These are phyloP conservation scores for Magnusiomyces tetraspermus DNA, from an alignment of 1,139 yeast genomes.

Conservation along the genomic window DNA sequence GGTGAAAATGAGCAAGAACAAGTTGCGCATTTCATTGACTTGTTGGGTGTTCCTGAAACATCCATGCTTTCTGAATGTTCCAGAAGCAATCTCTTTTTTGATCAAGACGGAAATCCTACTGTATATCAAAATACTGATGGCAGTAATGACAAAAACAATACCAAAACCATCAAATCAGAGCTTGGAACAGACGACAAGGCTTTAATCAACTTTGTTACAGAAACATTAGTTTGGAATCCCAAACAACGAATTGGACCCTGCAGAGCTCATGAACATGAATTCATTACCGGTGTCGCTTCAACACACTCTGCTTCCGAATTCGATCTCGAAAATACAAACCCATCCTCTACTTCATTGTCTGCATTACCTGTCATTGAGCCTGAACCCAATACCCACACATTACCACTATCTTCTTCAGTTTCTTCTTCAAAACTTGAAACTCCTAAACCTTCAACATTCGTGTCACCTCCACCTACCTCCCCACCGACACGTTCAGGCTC, in stretches of 20 bases:
- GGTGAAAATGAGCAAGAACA: constrained; percentile 65
- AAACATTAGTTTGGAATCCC: constrained; percentile 49
- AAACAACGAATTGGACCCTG: constrained; percentile 37
- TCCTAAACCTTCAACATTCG: background rate
- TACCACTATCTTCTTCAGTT: no score
- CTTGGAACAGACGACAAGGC: constrained; percentile 25
- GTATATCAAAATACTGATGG: constrained; percentile 24
- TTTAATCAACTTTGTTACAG: constrained; percentile 34
- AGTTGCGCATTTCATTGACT: constrained; percentile 47
- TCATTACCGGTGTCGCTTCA: constrained; percentile 26
- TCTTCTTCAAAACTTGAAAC: no score
- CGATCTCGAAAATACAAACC: background rate
- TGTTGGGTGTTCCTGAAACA: constrained; percentile 53
- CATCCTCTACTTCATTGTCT: background rate
- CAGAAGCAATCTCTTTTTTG: constrained; percentile 34
- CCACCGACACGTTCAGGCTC: background rate
- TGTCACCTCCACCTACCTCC: background rate
- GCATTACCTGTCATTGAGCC: constrained; percentile 7
- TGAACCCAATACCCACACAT: background rate
- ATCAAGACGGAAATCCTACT: constrained; percentile 37
- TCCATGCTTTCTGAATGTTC: constrained; percentile 34
- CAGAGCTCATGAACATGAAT: constrained; percentile 39
- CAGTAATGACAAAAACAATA: constrained; percentile 30
- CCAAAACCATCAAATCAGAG: constrained; percentile 25
- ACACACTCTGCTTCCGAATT: background rate